These are phyloP conservation scores for Candida chauliodis DNA, from an alignment of 805 yeast genomes.

Conservation along the genomic window DNA sequence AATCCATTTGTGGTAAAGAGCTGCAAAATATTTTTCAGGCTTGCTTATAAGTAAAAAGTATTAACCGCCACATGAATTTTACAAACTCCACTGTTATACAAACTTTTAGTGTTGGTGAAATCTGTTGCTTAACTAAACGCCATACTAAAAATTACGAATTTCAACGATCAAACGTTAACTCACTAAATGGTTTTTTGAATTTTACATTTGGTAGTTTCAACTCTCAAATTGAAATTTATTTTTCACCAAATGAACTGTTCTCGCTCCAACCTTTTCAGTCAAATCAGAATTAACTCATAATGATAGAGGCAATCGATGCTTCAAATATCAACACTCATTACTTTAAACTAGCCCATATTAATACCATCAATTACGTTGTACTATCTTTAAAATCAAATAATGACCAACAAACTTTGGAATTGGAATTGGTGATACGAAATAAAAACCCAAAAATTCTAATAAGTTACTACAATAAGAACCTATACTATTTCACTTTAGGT, in stretches of 20 bases:
- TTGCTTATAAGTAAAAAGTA: too few species aligned
- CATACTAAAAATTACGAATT: too few species aligned
- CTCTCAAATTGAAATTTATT: too few species aligned
- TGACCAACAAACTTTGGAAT: conserved; percentile 39
- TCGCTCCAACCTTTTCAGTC: conserved; percentile 2
- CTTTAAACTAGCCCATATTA: conserved; percentile 37
- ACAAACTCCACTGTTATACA: too few species aligned
- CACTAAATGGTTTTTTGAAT: too few species aligned
- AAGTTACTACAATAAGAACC: conserved; percentile 39
- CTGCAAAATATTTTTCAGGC: conserved; percentile 1
- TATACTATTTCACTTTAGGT: conserved; percentile 33
- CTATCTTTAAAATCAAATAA: conserved; percentile 24
- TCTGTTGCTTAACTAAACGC: too few species aligned
- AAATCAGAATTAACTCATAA: conserved; percentile 6
- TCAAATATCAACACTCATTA: conserved; percentile 34
- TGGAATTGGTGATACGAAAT: conserved; percentile 35
- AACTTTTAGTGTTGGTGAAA: too few species aligned
- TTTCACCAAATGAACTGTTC: too few species aligned
- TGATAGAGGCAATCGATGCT: conserved; percentile 19
- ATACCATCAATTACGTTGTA: conserved; percentile 25
- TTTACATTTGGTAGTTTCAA: too few species aligned
- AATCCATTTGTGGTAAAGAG: conserved; percentile 1
- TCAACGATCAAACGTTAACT: too few species aligned
- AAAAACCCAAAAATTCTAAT: conserved; percentile 34
- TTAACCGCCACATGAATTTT: too few species aligned